These are phyloP conservation scores for Mucor circinelloides DNA, from an alignment of 371 early-diverging fungal genomes.

Conservation along the genomic window DNA sequence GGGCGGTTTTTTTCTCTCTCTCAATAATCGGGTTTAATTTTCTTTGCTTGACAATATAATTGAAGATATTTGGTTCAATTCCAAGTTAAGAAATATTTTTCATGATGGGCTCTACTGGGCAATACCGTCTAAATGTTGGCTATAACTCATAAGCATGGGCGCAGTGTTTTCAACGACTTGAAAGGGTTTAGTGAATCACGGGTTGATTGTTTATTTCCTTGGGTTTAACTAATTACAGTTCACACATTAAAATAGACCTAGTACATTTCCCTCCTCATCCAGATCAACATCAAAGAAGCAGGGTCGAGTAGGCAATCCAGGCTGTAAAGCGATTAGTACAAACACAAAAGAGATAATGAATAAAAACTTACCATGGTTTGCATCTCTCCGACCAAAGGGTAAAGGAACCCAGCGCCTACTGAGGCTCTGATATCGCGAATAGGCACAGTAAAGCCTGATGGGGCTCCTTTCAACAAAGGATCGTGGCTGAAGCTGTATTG, in stretches of 20 bases:
- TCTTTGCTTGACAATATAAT: too few relatives aligned
- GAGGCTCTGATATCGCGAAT: slow-evolving; percentile 92
- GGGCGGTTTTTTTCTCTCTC: too few relatives aligned
- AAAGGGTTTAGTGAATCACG: too few relatives aligned
- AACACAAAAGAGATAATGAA: background rate
- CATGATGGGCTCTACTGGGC: too few relatives aligned
- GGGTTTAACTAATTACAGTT: too few relatives aligned
- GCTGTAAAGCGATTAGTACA: slow-evolving; percentile 23
- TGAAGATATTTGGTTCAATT: too few relatives aligned
- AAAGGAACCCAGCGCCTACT: slow-evolving; percentile 95
- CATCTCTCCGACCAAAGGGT: slow-evolving; percentile 94
- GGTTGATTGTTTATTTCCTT: too few relatives aligned
- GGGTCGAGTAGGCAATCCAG: slow-evolving; percentile 95
- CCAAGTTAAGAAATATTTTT: too few relatives aligned
- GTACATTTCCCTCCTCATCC: slow-evolving; percentile 87
- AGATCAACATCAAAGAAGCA: slow-evolving; percentile 96
- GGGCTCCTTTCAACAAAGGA: slow-evolving; percentile 89
- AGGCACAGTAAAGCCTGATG: slow-evolving; percentile 89
- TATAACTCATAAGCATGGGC: too few relatives aligned
- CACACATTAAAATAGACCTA: slow-evolving; percentile 81
- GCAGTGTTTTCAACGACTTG: too few relatives aligned
- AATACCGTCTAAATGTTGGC: too few relatives aligned
- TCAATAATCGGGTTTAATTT: too few relatives aligned
- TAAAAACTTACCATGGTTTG: slow-evolving; percentile 74
- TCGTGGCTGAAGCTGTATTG: slow-evolving; percentile 91